Percentiles rank a stretch among this genome's conserved stretches.
phyloP scores from a whole-genome alignment of 2,329 filamentous ascomycete genomes.

The Paraphoma sp. region DNA sequence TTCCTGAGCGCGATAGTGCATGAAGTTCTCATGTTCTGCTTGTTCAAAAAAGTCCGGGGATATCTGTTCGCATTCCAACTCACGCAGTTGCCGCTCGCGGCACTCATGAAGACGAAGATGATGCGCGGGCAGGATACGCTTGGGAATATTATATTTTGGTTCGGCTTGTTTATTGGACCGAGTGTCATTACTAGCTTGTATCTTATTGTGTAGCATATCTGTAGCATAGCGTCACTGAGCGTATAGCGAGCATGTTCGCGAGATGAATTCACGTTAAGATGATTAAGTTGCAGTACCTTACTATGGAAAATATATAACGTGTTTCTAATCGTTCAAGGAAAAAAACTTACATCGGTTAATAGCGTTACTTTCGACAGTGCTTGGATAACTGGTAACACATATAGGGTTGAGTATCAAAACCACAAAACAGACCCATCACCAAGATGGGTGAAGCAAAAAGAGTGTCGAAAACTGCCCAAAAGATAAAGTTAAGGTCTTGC shows the following conservation, averaged over 20 bases:
- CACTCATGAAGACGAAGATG: conserved; percentile 70
- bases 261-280: too few species aligned
- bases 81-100: conserved; percentile 74
- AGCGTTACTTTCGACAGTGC: background rate
- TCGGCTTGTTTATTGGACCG: conserved; percentile 78
- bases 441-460: too few species aligned
- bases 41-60: conserved; percentile 78
- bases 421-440: too few species aligned
- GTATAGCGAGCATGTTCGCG: background rate
- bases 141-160: conserved; percentile 79
- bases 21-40: conserved; percentile 80
- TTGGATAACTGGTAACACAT: background rate
- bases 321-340: too few species aligned
- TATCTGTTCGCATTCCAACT: conserved; percentile 78
- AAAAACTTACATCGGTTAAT: too few species aligned
- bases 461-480: background rate
- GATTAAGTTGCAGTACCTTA: background rate
- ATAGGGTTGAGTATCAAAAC: too few species aligned
- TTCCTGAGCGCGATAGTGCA: conserved; percentile 74
- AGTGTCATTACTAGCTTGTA: conserved; percentile 66
- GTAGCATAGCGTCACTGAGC: background rate
- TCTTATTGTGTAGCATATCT: conserved; percentile 50
- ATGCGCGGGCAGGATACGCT: conserved; percentile 67
- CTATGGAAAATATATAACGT: too few species aligned
- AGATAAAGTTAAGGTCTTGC: conserved; percentile 16